These are phyloP conservation scores for Dryadomyces quercus-mongolicae DNA, from an alignment of 2,329 filamentous ascomycete genomes.

Conservation along the genomic window DNA sequence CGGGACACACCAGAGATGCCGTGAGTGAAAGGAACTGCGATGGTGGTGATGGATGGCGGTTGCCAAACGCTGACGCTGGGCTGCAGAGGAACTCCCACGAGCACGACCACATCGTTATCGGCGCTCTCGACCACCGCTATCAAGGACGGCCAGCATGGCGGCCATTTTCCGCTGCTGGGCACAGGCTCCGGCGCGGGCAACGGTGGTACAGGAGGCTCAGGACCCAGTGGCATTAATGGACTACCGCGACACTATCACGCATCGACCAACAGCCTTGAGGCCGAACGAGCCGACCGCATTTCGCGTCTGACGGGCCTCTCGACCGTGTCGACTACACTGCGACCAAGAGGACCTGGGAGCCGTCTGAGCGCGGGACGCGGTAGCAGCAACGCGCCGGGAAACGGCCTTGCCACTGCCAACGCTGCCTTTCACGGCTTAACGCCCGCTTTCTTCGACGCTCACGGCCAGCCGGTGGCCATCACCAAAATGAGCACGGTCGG, in stretches of 20 bases:
- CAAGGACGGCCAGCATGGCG: slow-evolving; percentile 88
- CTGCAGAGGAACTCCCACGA: slow-evolving; percentile 77
- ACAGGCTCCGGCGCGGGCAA: background rate
- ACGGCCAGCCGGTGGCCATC: slow-evolving; percentile 52
- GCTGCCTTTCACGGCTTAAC: slow-evolving; percentile 22
- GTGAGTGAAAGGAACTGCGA: slow-evolving; percentile 38
- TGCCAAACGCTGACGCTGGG: background rate
- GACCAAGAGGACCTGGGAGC: slow-evolving; percentile 17
- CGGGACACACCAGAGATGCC: slow-evolving; percentile 83
- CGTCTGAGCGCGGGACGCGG: background rate
- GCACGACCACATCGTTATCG: slow-evolving; percentile 81
- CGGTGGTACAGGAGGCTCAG: slow-evolving; percentile 11
- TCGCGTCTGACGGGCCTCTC: slow-evolving; percentile 89
- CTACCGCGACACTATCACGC: slow-evolving; percentile 35
- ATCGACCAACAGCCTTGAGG: slow-evolving; percentile 67
- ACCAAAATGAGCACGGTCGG: slow-evolving; percentile 86
- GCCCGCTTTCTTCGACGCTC: slow-evolving; percentile 71
- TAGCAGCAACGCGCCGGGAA: slow-evolving; percentile 13
- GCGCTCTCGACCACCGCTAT: slow-evolving; percentile 88
- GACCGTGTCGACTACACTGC: slow-evolving; percentile 63
- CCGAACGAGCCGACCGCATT: slow-evolving; percentile 88
- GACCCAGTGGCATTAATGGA: slow-evolving; percentile 39
- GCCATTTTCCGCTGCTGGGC: slow-evolving; percentile 21
- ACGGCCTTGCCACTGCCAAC: background rate
- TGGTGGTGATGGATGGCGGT: background rate